Base-by-base conservation (phyloP, 805 yeast genomes). In the Myxozyma sirexii region DNA sequence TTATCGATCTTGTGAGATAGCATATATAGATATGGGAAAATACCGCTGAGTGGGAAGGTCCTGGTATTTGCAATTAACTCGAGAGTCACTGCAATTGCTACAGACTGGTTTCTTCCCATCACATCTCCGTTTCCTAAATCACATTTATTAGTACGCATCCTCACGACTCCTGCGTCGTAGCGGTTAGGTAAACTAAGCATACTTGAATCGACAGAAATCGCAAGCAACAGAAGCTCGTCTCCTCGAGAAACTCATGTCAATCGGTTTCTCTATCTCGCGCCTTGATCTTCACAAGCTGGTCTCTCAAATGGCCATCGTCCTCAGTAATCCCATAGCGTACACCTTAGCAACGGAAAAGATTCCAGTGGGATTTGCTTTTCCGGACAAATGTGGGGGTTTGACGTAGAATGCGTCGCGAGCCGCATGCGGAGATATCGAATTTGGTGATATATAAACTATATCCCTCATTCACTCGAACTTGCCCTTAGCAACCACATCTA, bases 121-220 rank as follows among this genome's bases (percentile, higher is more conserved):
- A 21, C 57, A 53, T 44, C 51, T 31, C 13, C 57, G 50, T 45
- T 53, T 53, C 44, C 57, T 53, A 31, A 17, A 5, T 3, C 38
- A 13, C 19, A 24, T 6, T 24, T 10, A 26, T 13, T 2, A 26
- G 23, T 24, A 15, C 4, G 31, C 23, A 13, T n/a, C 13, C 48
- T 27, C 13, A 44, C 48, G n/a, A 13, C 21, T n/a, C n/a, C n/a
- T n/a, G n/a, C n/a, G n/a, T n/a, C n/a, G n/a, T n/a, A 23, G 17
- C 35, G 6, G 6, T 15, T 29, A 29, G 10, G 6, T 29, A 24
- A n/a, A 13, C 27, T 27, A 29, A 7, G 17, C 50, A 6, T 10
- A 47, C 51, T 47, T 48, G 52, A 48, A 48, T 4, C 52, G 42
- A 37, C 52, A 48, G 26, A 48, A 48, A 17, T 48, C 52, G 43